These are phyloP conservation scores for Aspergillus ruber DNA, from an alignment of 2,329 filamentous ascomycete species.

Conservation along the genomic window DNA sequence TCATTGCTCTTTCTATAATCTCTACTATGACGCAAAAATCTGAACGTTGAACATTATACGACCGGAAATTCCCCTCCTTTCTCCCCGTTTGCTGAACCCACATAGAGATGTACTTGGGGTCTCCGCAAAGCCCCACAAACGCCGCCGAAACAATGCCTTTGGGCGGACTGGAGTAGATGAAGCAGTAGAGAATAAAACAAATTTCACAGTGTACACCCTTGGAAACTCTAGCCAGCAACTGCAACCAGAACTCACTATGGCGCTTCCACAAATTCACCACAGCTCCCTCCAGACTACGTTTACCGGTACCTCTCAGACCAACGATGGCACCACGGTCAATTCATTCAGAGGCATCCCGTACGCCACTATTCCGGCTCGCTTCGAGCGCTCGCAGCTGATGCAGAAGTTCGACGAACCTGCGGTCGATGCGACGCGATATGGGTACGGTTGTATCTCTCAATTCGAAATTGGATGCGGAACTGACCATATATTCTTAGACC, in stretches of 20 bases:
- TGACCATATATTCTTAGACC: conserved; percentile 23
- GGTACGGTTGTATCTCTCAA: conserved; percentile 12
- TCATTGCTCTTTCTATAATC: too few species aligned
- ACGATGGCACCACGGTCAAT: conserved; percentile 12
- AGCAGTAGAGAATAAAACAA: conserved; percentile 11
- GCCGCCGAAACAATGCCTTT: neutral
- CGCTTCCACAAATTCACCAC: conserved; percentile 17
- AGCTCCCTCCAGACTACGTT: conserved; percentile 20
- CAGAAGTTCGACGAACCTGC: conserved; percentile 18
- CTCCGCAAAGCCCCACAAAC: conserved; percentile 19
- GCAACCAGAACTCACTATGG: conserved; percentile 13
- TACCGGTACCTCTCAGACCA: conserved; percentile 13
- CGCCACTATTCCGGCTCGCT: conserved; percentile 22
- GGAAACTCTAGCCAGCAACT: neutral
- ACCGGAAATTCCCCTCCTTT: too few species aligned
- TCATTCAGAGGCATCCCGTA: conserved; percentile 29
- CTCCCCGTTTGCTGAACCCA: neutral
- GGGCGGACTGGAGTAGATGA: neutral
- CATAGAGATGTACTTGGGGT: conserved; percentile 6
- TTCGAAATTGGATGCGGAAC: neutral
- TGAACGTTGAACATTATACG: too few species aligned
- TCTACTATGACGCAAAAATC: too few species aligned
- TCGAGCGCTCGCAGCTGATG: conserved; percentile 22
- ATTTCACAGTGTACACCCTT: conserved; percentile 7
- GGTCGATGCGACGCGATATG: conserved; percentile 29